A percentile compares a stretch with the other conserved stretches of the same genome.
Evolutionary conservation across 768 basidiomycete species (phyloP).

Genomic region (Cyathus striatus): DNA sequence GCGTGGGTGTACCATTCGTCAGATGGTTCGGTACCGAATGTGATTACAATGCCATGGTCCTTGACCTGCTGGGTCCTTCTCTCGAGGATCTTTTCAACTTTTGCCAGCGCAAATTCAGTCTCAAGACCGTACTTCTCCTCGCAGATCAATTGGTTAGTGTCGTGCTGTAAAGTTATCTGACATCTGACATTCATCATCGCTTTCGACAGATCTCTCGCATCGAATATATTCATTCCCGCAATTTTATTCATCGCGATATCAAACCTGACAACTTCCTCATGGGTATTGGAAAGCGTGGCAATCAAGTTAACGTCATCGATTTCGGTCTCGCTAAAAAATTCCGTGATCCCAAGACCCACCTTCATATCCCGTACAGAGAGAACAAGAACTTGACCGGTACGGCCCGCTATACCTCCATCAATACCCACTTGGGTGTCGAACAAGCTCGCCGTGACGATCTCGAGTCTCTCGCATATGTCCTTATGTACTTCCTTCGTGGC

Average conservation of each 20-base stretch:
- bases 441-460: slow-evolving; percentile 97
- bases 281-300: slow-evolving; percentile 99
- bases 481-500: slow-evolving; percentile 99
- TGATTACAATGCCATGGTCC: slow-evolving; percentile 99
- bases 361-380: slow-evolving; percentile 99
- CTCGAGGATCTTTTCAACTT: slow-evolving; percentile 92
- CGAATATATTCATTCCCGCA: slow-evolving; percentile 99
- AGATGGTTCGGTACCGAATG: slow-evolving; percentile 94
- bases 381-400: slow-evolving; percentile 99
- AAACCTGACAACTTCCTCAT: slow-evolving; percentile 99
- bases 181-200: slow-evolving; percentile 17
- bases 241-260: slow-evolving; percentile 97
- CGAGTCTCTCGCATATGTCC: slow-evolving; percentile 96
- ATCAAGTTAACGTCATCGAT: slow-evolving; percentile 98
- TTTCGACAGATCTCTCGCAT: slow-evolving; percentile 84
- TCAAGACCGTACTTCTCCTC: slow-evolving; percentile 95
- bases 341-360: slow-evolving; percentile 98
- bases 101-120: slow-evolving; percentile 94
- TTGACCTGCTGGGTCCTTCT: slow-evolving; percentile 91
- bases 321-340: slow-evolving; percentile 99
- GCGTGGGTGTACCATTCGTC: slow-evolving; percentile 98
- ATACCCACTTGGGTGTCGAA: slow-evolving; percentile 97
- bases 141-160: slow-evolving; percentile 89
- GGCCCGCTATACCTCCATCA: slow-evolving; percentile 98
- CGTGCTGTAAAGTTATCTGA: slow-evolving; percentile 9